Percentiles rank a stretch among this genome's conserved stretches.
Conservation (phyloP, 1,284 basidiomycete genomes). For the Fomes fomentarius region DNA sequence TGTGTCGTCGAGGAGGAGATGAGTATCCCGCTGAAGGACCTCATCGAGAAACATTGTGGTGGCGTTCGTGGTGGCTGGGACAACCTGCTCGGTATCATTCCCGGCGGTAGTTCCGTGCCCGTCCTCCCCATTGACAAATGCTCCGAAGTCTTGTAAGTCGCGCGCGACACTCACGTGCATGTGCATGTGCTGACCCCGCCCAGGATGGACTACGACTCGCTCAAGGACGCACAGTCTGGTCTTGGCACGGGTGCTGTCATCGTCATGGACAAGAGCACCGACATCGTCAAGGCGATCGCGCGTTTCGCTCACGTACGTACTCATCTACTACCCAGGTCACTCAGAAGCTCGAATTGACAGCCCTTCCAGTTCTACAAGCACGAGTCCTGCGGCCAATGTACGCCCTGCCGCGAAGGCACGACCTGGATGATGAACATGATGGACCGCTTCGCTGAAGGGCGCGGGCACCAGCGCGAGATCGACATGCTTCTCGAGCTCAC, state of each 20-base stretch:
- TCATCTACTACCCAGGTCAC: neutral
- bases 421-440: conserved; percentile 99
- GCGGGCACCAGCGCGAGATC: conserved; percentile 91
- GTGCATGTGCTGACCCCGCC: neutral
- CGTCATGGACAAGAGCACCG: conserved; percentile 98
- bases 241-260: conserved; percentile 98
- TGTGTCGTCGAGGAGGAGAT: conserved; percentile 99
- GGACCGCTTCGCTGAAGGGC: conserved; percentile 89
- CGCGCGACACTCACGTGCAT: neutral
- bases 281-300: conserved; percentile 91
- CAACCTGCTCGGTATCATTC: conserved; percentile 93
- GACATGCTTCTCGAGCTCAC: conserved; percentile 96
- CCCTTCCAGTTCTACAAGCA: conserved; percentile 88
- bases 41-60: conserved; percentile 97
- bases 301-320: conserved; percentile 81
- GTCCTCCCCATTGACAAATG: conserved; percentile 85
- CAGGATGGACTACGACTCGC: conserved; percentile 98
- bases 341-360: neutral
- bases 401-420: conserved; percentile 94
- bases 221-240: conserved; percentile 94
- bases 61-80: conserved; percentile 96
- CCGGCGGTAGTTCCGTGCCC: conserved; percentile 96
- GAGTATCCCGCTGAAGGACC: conserved; percentile 93
- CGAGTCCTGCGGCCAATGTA: conserved; percentile 98
- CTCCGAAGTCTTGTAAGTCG: conserved; percentile 80